Evolutionary conservation across 169 alveolate species (phyloP).

Genomic region (Toxoplasma gondii): DNA sequence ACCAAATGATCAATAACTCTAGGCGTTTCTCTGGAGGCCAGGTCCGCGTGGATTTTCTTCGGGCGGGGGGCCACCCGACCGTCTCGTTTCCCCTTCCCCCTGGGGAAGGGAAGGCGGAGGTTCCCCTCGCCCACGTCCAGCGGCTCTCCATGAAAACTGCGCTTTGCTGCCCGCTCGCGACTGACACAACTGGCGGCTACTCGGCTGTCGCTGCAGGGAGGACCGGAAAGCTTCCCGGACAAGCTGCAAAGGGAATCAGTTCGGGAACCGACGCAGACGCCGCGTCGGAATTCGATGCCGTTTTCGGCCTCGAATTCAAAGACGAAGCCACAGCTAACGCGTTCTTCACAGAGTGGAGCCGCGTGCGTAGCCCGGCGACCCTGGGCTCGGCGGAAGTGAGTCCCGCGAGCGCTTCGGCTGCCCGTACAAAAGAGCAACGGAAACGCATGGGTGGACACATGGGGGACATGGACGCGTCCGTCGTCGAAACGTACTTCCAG

Average conservation of each 20-base stretch:
- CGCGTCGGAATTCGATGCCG: background rate
- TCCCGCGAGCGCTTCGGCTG: background rate
- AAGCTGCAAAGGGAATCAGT: background rate
- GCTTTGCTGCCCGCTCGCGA: background rate
- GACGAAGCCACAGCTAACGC: conserved; percentile 4
- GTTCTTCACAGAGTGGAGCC: background rate
- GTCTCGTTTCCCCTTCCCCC: background rate
- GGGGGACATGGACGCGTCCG: conserved; percentile 34
- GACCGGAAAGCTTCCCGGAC: background rate
- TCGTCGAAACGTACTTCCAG: conserved; percentile 88
- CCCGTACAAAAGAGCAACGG: background rate
- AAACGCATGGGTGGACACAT: conserved; percentile 2
- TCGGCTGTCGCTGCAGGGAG: background rate
- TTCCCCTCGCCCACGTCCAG: conserved; percentile 3
- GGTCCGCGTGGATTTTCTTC: background rate
- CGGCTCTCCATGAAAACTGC: background rate
- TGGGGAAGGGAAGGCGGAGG: background rate
- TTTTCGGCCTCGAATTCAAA: conserved; percentile 9
- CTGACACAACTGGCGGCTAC: background rate
- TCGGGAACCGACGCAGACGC: background rate
- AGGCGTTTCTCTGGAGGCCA: background rate
- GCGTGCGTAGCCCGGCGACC: background rate
- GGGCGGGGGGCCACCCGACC: background rate
- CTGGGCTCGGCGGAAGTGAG: background rate
- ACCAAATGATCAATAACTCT: background rate